Evolutionary conservation across 1,284 basidiomycete genomes (phyloP).

Genomic region (Jaminaea rosea): DNA sequence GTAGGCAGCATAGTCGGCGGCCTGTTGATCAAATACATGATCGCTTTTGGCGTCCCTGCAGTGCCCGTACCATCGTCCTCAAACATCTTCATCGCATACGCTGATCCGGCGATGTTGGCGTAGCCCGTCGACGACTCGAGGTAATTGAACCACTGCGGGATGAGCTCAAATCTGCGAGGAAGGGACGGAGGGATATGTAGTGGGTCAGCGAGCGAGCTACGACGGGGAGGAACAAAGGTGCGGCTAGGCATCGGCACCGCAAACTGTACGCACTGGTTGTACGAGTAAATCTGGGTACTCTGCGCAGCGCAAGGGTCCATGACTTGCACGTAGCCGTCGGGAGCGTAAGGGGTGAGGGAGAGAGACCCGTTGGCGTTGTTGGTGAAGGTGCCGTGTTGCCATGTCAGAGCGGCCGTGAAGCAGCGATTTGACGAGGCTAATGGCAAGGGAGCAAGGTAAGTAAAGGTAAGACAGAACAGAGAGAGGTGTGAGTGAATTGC

Average conservation of each 20-base stretch:
- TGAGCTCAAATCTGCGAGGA: conserved; percentile 20
- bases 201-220: background rate
- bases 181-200: background rate
- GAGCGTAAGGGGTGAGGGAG: conserved; percentile 24
- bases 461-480: too few species aligned
- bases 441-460: background rate
- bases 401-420: conserved; percentile 39
- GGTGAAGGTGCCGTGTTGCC: conserved; percentile 42
- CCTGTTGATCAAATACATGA: conserved; percentile 25
- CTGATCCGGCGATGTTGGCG: conserved; percentile 9
- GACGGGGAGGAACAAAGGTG: too few species aligned
- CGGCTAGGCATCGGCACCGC: too few species aligned
- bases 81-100: conserved; percentile 28
- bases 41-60: conserved; percentile 4
- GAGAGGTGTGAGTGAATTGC: too few species aligned
- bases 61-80: conserved; percentile 7
- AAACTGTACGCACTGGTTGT: conserved; percentile 15
- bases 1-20: conserved; percentile 43
- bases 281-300: conserved; percentile 22
- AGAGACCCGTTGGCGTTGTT: conserved; percentile 34
- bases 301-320: conserved; percentile 33
- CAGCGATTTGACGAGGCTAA: conserved; percentile 27
- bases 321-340: conserved; percentile 37
- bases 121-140: conserved; percentile 27
- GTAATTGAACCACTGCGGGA: conserved; percentile 28